Conservation (phyloP, 2,329 filamentous ascomycete species). For the Beauveria caledonica region DNA sequence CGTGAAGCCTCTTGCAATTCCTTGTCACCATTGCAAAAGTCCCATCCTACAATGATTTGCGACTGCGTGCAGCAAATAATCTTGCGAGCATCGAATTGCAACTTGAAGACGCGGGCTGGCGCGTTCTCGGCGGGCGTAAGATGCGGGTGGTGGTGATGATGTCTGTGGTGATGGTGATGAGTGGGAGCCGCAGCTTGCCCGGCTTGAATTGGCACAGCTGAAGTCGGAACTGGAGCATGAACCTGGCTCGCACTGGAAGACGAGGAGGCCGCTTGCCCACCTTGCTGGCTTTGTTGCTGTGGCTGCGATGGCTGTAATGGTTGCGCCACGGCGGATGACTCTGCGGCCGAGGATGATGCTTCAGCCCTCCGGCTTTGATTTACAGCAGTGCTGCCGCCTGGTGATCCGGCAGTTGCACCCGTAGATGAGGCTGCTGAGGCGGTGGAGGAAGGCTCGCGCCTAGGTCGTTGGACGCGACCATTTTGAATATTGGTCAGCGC, state of each 20-base stretch:
- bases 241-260: background rate
- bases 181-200: conserved; percentile 13
- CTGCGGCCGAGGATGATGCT: background rate
- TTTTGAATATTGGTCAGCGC: conserved; percentile 37
- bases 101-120: conserved; percentile 73
- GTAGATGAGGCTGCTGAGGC: background rate
- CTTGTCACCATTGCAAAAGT: conserved; percentile 82
- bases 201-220: conserved; percentile 6
- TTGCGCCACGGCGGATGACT: background rate
- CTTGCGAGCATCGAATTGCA: conserved; percentile 88
- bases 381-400: background rate
- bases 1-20: conserved; percentile 69
- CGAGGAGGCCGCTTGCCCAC: background rate
- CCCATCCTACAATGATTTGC: conserved; percentile 89
- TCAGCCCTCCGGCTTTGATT: background rate
- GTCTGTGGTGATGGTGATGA: conserved; percentile 11
- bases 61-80: conserved; percentile 95
- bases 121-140: conserved; percentile 38
- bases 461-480: background rate
- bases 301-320: background rate
- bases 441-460: background rate
- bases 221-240: conserved; percentile 2
- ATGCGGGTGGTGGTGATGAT: conserved; percentile 33
- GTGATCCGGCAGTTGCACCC: background rate
- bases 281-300: conserved; percentile 8